Percentiles rank a stretch among this genome's conserved stretches.
Evolutionary conservation across 495 filamentous ascomycete genomes (phyloP).

Genomic region (Penicillium ochrochloron): DNA sequence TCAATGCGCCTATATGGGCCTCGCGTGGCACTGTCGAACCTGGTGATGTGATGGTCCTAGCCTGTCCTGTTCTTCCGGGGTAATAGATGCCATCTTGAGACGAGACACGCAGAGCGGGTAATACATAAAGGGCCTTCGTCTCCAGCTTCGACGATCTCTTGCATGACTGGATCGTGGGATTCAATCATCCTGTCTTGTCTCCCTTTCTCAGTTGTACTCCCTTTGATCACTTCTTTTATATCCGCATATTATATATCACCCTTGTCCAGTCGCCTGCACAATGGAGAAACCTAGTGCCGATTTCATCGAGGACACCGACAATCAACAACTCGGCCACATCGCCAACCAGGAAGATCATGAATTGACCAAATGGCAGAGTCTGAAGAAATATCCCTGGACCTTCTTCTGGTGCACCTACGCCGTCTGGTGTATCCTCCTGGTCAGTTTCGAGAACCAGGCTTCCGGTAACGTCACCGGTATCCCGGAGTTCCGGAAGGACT

Average conservation of each 20-base stretch:
- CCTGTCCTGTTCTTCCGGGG: neutral
- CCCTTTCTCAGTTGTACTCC: neutral
- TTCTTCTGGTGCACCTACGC: constrained; percentile 28
- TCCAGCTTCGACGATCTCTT: neutral
- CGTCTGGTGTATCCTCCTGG: constrained; percentile 32
- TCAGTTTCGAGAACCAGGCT: constrained; percentile 40
- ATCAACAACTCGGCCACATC: constrained; percentile 22
- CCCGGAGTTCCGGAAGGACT: constrained; percentile 39
- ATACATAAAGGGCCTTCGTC: constrained; percentile 1
- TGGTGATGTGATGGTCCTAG: neutral
- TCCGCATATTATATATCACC: neutral
- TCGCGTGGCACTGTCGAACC: neutral
- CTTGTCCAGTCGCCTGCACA: neutral
- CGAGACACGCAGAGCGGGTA: neutral
- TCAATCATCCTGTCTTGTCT: neutral
- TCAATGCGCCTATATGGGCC: neutral
- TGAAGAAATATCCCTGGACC: constrained; percentile 24
- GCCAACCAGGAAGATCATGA: constrained; percentile 26
- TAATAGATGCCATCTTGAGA: constrained; percentile 2
- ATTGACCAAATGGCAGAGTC: constrained; percentile 22
- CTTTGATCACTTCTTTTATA: neutral
- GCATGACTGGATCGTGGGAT: neutral
- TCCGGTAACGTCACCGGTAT: constrained; percentile 33
- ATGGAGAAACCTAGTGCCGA: constrained; percentile 24
- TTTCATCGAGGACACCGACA: constrained; percentile 18